phyloP scores from a whole-genome alignment of 2,329 filamentous ascomycete species.

The Pseudonectria foliicola region DNA sequence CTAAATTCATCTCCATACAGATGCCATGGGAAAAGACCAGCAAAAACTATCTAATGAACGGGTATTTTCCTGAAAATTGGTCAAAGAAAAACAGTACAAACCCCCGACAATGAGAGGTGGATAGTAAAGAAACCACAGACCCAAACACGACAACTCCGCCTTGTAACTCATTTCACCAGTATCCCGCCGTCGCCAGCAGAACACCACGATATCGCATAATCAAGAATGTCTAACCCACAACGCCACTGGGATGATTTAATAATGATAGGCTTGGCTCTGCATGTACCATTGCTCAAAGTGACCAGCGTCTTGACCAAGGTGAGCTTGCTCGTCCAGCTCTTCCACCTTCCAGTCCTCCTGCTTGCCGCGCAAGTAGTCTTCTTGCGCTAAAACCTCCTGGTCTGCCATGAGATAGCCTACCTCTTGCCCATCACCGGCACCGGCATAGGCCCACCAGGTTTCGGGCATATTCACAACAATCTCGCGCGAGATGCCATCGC shows the following conservation, averaged over 20 bases:
- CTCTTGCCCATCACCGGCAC: conserved; percentile 3
- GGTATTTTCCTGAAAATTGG: neutral
- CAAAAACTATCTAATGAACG: neutral
- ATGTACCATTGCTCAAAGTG: conserved; percentile 28
- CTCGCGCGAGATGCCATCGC: neutral
- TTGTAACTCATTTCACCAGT: no score
- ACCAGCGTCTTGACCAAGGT: conserved; percentile 20
- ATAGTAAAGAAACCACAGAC: neutral
- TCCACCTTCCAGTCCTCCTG: conserved; percentile 30
- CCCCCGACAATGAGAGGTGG: no score
- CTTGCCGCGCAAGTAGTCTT: conserved; percentile 25
- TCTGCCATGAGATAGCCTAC: conserved; percentile 2
- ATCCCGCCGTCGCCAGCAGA: no score
- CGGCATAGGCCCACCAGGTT: conserved; percentile 5
- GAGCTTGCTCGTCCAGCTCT: conserved; percentile 23
- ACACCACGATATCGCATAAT: no score
- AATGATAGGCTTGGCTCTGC: conserved; percentile 18
- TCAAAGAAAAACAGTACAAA: neutral
- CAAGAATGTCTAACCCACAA: no score
- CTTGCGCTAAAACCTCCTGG: conserved; percentile 13
- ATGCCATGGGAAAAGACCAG: neutral
- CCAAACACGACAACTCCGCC: no score
- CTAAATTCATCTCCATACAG: conserved; percentile 1
- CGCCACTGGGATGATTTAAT: conserved; percentile 3
- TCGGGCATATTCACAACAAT: conserved; percentile 5